Conservation (phyloP, 2,329 filamentous ascomycete species). For the Beauveria asiatica region DNA sequence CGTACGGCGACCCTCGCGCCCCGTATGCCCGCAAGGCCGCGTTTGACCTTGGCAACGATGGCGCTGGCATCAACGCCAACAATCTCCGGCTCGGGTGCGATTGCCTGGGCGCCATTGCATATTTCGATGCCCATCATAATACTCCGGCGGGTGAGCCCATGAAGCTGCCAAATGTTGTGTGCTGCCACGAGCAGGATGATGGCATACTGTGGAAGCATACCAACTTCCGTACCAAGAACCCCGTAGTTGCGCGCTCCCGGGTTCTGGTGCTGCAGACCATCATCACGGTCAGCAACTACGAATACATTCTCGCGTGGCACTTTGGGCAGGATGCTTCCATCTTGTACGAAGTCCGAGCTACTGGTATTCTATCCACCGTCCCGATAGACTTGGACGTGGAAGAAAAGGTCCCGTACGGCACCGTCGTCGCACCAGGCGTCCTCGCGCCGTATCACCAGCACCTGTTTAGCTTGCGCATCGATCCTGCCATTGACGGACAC, state of each 20-base stretch:
- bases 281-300: constrained; percentile 56
- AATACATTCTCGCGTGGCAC: constrained; percentile 38
- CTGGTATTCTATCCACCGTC: constrained; percentile 34
- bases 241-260: constrained; percentile 45
- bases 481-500: constrained; percentile 54
- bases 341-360: constrained; percentile 27
- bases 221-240: constrained; percentile 48
- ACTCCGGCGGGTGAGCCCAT: constrained; percentile 23
- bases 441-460: constrained; percentile 62
- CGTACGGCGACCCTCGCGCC: constrained; percentile 53
- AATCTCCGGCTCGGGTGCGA: constrained; percentile 58
- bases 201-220: constrained; percentile 57
- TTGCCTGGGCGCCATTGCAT: constrained; percentile 52
- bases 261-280: constrained; percentile 53
- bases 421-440: constrained; percentile 51
- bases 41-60: constrained; percentile 61
- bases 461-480: constrained; percentile 57
- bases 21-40: constrained; percentile 58
- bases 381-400: constrained; percentile 44
- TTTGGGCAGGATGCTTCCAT: constrained; percentile 45
- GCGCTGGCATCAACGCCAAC: constrained; percentile 56
- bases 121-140: constrained; percentile 27
- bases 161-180: constrained; percentile 27
- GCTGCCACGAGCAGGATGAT: constrained; percentile 29
- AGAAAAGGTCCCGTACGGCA: constrained; percentile 45